Percentiles rank a stretch among this genome's conserved stretches.
Conservation (phyloP, 2,329 filamentous ascomycete genomes). For the Phaeosphaeriaceae sp. region DNA sequence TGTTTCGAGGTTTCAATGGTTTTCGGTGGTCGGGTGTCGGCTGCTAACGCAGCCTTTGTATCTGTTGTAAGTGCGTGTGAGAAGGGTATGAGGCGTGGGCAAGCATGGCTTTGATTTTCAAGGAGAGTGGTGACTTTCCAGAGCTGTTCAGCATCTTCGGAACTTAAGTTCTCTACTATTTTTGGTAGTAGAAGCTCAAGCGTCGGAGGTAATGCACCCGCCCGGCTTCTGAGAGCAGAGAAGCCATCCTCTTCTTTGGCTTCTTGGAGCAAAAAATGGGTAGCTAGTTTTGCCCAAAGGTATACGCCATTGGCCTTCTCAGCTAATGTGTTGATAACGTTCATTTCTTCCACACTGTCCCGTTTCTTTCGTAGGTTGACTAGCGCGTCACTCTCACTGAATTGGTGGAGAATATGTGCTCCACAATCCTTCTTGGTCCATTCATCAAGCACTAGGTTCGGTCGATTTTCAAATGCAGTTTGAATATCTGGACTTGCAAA, state of each 20-base stretch:
- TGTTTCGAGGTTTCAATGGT: conserved; percentile 21
- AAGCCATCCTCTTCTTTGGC: conserved; percentile 29
- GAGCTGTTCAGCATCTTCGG: conserved; percentile 23
- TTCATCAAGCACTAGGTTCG: conserved; percentile 29
- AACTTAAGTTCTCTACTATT: conserved; percentile 18
- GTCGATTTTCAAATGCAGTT: conserved; percentile 29
- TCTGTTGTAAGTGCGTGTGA: conserved; percentile 31
- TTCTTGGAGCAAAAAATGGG: conserved; percentile 28
- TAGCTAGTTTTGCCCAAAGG: conserved; percentile 35
- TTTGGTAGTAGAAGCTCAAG: conserved; percentile 33
- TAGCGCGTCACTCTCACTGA: conserved; percentile 26
- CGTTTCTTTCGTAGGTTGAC: conserved; percentile 28
- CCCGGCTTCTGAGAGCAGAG: conserved; percentile 26
- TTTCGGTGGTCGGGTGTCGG: conserved; percentile 26
- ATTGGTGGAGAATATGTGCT: conserved; percentile 19
- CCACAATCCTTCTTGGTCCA: conserved; percentile 29
- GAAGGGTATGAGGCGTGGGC: conserved; percentile 28
- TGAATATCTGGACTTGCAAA: conserved; percentile 28
- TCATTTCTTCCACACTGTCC: conserved; percentile 27
- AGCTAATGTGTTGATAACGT: conserved; percentile 26
- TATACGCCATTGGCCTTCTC: conserved; percentile 36
- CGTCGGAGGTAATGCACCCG: conserved; percentile 30
- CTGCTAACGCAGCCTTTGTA: conserved; percentile 22
- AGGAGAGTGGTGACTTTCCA: conserved; percentile 32
- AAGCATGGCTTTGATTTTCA: conserved; percentile 24